Evolutionary conservation across 257 asterid genomes (phyloP), one percentile per base, ranked within the genome.

Genomic region (Avicennia marina): DNA sequence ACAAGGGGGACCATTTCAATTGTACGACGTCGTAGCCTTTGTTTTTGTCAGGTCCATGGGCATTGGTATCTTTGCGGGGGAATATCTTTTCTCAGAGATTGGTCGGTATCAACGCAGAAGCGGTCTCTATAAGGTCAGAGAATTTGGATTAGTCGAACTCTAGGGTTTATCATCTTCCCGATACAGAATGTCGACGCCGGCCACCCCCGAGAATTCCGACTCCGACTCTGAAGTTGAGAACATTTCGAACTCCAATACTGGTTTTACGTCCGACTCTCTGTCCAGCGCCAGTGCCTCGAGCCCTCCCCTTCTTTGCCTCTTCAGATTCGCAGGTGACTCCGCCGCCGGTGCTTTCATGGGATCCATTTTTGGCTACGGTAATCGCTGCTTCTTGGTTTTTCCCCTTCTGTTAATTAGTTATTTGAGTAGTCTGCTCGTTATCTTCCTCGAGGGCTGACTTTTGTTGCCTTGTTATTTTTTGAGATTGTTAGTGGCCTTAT

Each of bases 331-430:
- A 63, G 89, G 94, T 0, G 95, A 83, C 59, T 72, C 90, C 26
- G 94, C 83, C 7, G 85, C 74, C 50, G 91, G 96, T 1, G 96
- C 85, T 54, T 44, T 83, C 38, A 81, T 85, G 89, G 96, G 96
- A 42, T 85, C 95, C 58, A 58, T 89, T 67, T 83, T 83, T 18
- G 96, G 96, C 15, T 70, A 78, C 51, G 96, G 96, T 85, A 68
- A 41, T n/a, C 27, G 7, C 21, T 17, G 15, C 4, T 17, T 48
- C 31, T 13, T 25, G 25, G 13, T 26, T 34, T 26, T n/a, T 33
- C 3, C 6, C 0, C 3, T 34, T 34, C 20, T 39, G 18, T 19
- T 38, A 52, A 13, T 49, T 40, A 10, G 32, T 43, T 65, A 8
- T 6, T 46, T 2, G 25, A 11, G 4, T 6, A 4, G 10, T 21